Conservation (phyloP, 345 rosid species). For the Acer campestre region DNA sequence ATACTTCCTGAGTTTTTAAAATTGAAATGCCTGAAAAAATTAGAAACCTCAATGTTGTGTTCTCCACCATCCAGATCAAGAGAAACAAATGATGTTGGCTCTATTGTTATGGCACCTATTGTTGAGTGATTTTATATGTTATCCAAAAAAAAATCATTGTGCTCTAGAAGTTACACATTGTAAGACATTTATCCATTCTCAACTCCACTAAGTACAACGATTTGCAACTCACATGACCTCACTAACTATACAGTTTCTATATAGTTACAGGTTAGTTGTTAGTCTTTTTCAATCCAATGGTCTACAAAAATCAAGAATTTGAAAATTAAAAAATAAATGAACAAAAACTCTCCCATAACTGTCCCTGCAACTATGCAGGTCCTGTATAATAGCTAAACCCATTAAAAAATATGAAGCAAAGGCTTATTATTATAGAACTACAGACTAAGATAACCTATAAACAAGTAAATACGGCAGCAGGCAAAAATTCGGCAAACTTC, state of each 20-base stretch:
- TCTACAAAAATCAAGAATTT: too few species aligned
- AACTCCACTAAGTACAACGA: not conserved
- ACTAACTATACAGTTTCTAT: not conserved
- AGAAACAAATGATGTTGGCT: not conserved
- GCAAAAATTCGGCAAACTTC: not conserved
- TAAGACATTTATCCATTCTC: not conserved
- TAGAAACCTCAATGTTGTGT: not conserved
- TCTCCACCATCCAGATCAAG: not conserved
- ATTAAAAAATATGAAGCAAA: not conserved
- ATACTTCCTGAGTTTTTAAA: not conserved
- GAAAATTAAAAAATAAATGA: too few species aligned
- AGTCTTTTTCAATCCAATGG: too few species aligned
- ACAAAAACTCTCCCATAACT: too few species aligned
- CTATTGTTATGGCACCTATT: not conserved
- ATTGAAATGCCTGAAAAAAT: not conserved
- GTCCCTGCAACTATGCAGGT: too few species aligned
- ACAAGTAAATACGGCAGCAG: not conserved
- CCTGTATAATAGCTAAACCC: too few species aligned
- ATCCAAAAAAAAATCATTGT: not conserved
- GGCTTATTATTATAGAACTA: not conserved
- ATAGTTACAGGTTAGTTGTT: too few species aligned
- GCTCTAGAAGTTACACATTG: not conserved
- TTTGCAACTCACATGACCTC: slow-evolving; percentile 4
- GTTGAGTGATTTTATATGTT: not conserved
- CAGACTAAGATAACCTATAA: not conserved